These are phyloP conservation scores for Hura crepitans DNA, from an alignment of 441 rosid species.

Conservation along the genomic window DNA sequence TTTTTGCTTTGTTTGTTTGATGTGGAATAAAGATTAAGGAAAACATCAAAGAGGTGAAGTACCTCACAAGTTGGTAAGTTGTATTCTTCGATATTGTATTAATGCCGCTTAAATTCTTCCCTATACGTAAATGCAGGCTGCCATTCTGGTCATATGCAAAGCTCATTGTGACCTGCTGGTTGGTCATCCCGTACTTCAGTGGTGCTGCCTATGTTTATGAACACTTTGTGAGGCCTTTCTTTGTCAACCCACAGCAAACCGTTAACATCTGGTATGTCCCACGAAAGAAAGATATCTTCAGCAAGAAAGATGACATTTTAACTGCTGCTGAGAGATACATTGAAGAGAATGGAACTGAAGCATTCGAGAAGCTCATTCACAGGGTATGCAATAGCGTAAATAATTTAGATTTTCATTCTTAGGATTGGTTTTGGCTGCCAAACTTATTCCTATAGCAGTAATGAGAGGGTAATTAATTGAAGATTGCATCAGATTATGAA, in stretches of 20 bases:
- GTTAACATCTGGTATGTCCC: conserved; percentile 87
- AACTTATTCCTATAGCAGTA: background rate
- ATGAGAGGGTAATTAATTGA: background rate
- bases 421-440: background rate
- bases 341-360: conserved; percentile 72
- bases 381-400: conserved; percentile 37
- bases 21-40: background rate
- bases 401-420: background rate
- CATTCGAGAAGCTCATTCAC: conserved; percentile 70
- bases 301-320: conserved; percentile 64
- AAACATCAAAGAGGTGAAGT: background rate
- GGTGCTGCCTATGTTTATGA: conserved; percentile 96
- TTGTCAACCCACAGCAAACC: conserved; percentile 56
- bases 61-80: background rate
- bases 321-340: conserved; percentile 82
- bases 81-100: background rate
- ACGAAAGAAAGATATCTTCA: conserved; percentile 49
- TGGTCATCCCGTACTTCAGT: conserved; percentile 86
- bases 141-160: conserved; percentile 78
- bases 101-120: background rate
- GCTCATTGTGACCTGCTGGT: conserved; percentile 87
- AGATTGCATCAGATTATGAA: background rate
- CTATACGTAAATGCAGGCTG: conserved; percentile 45
- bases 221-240: conserved; percentile 73
- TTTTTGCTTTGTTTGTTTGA: background rate